phyloP scores from a whole-genome alignment of 163 green algal species.

The Chloromonas sp. region DNA sequence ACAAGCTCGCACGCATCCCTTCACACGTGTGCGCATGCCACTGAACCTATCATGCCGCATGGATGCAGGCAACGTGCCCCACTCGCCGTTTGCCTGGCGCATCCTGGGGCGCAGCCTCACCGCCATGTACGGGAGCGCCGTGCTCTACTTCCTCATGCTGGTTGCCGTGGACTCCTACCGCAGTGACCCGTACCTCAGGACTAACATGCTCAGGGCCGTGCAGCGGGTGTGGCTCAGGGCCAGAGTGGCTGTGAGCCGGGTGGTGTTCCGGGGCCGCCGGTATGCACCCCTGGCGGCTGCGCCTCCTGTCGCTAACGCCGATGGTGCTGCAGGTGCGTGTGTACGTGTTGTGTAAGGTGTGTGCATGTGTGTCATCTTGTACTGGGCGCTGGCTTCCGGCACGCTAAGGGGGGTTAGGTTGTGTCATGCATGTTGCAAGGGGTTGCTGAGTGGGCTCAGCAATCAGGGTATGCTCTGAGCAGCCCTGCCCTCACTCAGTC shows the following conservation, averaged over 20 bases:
- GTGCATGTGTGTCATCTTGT: neutral
- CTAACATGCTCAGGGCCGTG: neutral
- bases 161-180: neutral
- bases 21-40: neutral
- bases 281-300: neutral
- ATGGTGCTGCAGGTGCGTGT: neutral
- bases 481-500: no score
- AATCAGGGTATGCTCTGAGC: no score
- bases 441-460: no score
- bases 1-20: neutral
- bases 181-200: neutral
- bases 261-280: neutral
- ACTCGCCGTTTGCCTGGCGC: constrained; percentile 10
- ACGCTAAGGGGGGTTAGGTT: no score
- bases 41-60: neutral
- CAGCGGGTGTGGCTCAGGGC: no score
- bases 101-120: constrained; percentile 19
- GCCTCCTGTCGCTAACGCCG: neutral
- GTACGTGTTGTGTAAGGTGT: neutral
- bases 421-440: no score
- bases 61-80: neutral
- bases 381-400: no score
- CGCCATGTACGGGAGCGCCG: constrained; percentile 13
- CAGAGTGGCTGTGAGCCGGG: no score
- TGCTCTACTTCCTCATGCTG: constrained; percentile 17